Evolutionary conservation across 2,329 filamentous ascomycete species (phyloP).

Genomic region (Elsinoe fawcettii): DNA sequence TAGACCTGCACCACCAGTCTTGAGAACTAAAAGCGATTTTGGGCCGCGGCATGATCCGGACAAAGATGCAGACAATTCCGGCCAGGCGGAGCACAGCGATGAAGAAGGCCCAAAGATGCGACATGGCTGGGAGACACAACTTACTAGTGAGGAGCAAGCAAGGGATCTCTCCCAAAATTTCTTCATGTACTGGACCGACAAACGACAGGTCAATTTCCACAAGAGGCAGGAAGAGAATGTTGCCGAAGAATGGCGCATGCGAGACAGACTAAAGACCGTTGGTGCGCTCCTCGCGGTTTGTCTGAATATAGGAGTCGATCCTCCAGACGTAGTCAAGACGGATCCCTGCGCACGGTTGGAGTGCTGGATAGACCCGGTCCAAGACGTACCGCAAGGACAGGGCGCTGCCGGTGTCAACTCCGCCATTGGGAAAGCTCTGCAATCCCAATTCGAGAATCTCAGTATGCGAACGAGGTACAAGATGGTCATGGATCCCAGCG

Average conservation of each 20-base stretch:
- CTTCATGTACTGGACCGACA: conserved; percentile 99
- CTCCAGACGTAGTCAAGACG: conserved; percentile 93
- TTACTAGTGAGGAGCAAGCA: conserved; percentile 83
- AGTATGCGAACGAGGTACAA: conserved; percentile 96
- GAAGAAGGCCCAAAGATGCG: conserved; percentile 45
- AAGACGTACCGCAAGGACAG: conserved; percentile 56
- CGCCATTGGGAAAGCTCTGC: conserved; percentile 91
- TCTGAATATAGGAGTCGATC: conserved; percentile 94
- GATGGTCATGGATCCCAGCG: conserved; percentile 89
- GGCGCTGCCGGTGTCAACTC: conserved; percentile 48
- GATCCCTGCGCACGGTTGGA: conserved; percentile 88
- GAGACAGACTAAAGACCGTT: conserved; percentile 91
- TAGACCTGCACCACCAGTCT: conserved; percentile 29
- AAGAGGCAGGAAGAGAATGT: conserved; percentile 48
- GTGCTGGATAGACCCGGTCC: conserved; percentile 91
- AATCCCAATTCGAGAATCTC: conserved; percentile 91
- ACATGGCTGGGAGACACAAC: conserved; percentile 89
- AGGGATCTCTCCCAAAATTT: conserved; percentile 82
- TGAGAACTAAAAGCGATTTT: conserved; percentile 48
- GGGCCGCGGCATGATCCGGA: conserved; percentile 30
- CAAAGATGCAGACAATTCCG: conserved; percentile 19
- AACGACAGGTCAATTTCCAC: conserved; percentile 89
- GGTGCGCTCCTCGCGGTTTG: conserved; percentile 91
- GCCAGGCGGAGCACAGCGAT: conserved; percentile 28
- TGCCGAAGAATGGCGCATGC: conserved; percentile 94